Percentiles rank a stretch among this genome's conserved stretches.
These are phyloP conservation scores for Castanea sativa DNA, from an alignment of 306 rosid genomes.

Conservation along the genomic window DNA sequence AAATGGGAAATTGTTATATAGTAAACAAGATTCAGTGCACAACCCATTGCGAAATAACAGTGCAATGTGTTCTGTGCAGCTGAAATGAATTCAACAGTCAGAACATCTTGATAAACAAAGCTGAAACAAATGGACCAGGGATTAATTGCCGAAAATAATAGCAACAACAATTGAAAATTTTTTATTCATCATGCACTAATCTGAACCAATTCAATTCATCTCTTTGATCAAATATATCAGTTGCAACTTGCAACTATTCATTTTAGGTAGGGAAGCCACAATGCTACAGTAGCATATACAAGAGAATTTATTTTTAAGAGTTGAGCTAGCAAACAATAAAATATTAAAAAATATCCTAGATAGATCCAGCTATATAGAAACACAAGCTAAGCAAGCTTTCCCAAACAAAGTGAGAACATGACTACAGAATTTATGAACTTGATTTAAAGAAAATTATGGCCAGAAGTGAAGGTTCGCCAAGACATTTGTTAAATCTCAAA, in stretches of 20 bases:
- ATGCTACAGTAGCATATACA: neutral
- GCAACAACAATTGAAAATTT: no score
- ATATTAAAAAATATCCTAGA: neutral
- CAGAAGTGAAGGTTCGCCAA: neutral
- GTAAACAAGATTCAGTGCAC: no score
- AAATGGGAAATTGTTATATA: no score
- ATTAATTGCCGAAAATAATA: no score
- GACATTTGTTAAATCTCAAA: neutral
- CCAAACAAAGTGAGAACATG: neutral
- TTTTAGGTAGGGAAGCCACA: neutral
- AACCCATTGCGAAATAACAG: no score
- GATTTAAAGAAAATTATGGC: neutral
- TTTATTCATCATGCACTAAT: no score
- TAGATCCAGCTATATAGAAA: neutral
- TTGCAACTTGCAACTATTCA: neutral
- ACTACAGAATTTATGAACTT: neutral
- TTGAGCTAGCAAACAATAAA: neutral
- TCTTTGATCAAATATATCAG: neutral
- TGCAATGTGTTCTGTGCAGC: no score
- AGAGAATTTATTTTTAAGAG: neutral
- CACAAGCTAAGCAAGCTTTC: neutral
- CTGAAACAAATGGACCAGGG: no score
- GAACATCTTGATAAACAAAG: no score
- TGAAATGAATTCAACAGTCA: no score
- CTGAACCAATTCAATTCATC: neutral